Evolutionary conservation across 2,329 filamentous ascomycete species (phyloP).

Genomic region (Verruconis gallopava): DNA sequence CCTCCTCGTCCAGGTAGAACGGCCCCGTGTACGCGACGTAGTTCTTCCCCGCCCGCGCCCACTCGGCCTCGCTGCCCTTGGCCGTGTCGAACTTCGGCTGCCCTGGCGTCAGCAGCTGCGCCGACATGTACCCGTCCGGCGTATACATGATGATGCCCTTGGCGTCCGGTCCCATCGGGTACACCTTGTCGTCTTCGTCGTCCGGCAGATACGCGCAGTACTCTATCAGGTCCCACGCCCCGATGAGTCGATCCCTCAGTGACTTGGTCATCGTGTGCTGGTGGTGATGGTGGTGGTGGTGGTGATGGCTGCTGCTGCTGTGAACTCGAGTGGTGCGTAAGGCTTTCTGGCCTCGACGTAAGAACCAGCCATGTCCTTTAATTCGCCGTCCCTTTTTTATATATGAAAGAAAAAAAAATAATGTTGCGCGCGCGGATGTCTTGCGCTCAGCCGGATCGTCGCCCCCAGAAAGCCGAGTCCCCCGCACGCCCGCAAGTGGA

Average conservation of each 20-base stretch:
- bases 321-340: no score
- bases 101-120: conserved; percentile 25
- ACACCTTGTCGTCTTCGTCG: conserved; percentile 13
- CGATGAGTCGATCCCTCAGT: conserved; percentile 9
- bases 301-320: no score
- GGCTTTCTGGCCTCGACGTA: no score
- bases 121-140: conserved; percentile 26
- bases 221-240: conserved; percentile 11
- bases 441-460: no score
- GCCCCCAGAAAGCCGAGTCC: no score
- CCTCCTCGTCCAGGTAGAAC: conserved; percentile 10
- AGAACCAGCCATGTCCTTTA: no score
- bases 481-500: no score
- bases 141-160: conserved; percentile 28
- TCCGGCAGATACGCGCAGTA: conserved; percentile 8
- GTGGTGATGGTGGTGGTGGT: no score
- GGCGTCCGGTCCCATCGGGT: conserved; percentile 24
- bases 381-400: no score
- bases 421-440: no score
- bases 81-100: conserved; percentile 14
- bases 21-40: conserved; percentile 12
- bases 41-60: conserved; percentile 11
- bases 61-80: conserved; percentile 11
- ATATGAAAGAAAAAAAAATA: no score
- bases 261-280: conserved; percentile 2